Conservation (phyloP, 371 early-diverging fungal species). For the Syncephalastrum monosporum region DNA sequence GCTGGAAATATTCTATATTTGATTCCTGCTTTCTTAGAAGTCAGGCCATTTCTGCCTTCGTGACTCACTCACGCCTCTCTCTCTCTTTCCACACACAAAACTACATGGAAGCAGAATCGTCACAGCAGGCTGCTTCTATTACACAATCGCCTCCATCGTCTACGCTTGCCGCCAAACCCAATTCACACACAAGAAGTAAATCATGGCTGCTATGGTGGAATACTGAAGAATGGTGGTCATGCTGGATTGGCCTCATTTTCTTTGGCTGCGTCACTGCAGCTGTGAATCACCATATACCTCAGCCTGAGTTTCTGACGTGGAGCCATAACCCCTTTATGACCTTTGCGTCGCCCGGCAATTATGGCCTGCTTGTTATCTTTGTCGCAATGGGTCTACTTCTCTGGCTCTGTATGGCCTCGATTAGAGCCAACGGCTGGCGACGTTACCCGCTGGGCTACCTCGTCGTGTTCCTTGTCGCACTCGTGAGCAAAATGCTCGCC, state of each 20-base stretch:
- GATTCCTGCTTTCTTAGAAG: too few relatives aligned
- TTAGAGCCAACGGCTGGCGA: conserved; percentile 36
- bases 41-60: too few relatives aligned
- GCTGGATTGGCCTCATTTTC: conserved; percentile 61
- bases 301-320: conserved; percentile 53
- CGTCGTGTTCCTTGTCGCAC: conserved; percentile 45
- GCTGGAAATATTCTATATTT: too few relatives aligned
- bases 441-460: conserved; percentile 50
- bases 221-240: conserved; percentile 66
- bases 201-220: conserved; percentile 64
- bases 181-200: conserved; percentile 5
- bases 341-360: conserved; percentile 42
- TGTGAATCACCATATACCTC: conserved; percentile 44
- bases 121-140: too few relatives aligned
- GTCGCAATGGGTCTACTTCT: conserved; percentile 49
- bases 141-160: too few relatives aligned
- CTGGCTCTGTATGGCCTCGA: conserved; percentile 48
- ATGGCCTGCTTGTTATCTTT: conserved; percentile 50
- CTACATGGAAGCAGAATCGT: too few relatives aligned
- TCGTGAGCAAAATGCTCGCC: conserved; percentile 59
- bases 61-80: too few relatives aligned
- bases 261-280: conserved; percentile 53
- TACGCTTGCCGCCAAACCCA: too few relatives aligned
- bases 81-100: too few relatives aligned
- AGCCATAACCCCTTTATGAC: conserved; percentile 53